Base-by-base conservation (phyloP, 1,284 basidiomycete genomes). In the Malassezia japonica region DNA sequence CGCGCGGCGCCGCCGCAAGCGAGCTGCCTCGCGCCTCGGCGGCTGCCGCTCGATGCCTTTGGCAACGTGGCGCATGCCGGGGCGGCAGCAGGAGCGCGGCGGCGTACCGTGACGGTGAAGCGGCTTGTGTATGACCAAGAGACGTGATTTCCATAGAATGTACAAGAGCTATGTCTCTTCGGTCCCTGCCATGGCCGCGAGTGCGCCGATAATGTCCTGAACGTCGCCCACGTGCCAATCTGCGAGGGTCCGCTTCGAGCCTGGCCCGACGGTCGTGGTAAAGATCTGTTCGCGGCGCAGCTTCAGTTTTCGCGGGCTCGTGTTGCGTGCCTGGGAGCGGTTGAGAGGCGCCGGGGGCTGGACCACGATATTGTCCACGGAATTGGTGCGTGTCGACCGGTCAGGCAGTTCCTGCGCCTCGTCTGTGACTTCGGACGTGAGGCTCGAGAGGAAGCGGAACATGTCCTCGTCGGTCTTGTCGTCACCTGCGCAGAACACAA, bases 401-500 rank as follows among this genome's bases (percentile, higher is more conserved):
- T 13, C 37, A 6, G 15, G 15, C 9, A 24, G 23, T 20, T 40
- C 12, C 27, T 12, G 6, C 27, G 27, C 27, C 6, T 28, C 6
- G 27, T 28, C 38, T 9, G 16, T 18, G 38, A 23, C 38, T 12
- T 38, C 51, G 12, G 41, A 23, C 3, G 57, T 37, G 2, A 70
- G 46, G 35, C 55, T 50, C 46, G 52, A 61, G 31, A 71, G 47
- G 28, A 62, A 60, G 4, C 65, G 52, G 46, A 70, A 70, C 69
- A 71, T 72, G 55, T 72, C 70, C 51, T 65, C 55, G 68, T 78
- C 55, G 48, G 87, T 87, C 81, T 95, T 95, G 78, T 96, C 92
- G 71, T 96, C 92, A 45, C 92, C 92, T 0, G 88, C 91, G 73
- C 92, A 96, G 76, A 96, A 91, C 68, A 95, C 80, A 72, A 95